Evolutionary conservation across 495 filamentous ascomycete genomes (phyloP).

Genomic region (Neurospora hispaniola): DNA sequence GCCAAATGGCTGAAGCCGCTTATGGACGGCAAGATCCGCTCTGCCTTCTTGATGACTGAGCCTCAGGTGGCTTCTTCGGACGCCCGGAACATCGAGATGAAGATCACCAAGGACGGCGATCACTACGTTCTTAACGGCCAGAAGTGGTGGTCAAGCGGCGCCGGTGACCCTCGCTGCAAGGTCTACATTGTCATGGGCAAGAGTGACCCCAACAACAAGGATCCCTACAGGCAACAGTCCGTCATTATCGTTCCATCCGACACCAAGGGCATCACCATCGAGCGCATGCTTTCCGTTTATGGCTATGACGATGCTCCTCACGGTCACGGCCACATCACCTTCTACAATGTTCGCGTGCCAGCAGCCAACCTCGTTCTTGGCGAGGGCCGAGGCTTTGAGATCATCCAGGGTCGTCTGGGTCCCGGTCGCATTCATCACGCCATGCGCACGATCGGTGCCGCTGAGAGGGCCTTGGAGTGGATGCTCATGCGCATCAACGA

Average conservation of each 20-base stretch:
- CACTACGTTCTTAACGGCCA: conserved; percentile 80
- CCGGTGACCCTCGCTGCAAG: conserved; percentile 81
- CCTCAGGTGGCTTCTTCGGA: conserved; percentile 77
- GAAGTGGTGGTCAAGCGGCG: conserved; percentile 97
- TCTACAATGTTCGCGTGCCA: conserved; percentile 77
- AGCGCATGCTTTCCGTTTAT: conserved; percentile 82
- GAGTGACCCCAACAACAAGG: conserved; percentile 55
- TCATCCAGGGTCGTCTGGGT: conserved; percentile 86
- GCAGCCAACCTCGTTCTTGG: conserved; percentile 71
- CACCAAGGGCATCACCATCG: conserved; percentile 65
- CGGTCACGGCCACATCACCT: conserved; percentile 82
- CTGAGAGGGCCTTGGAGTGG: conserved; percentile 79
- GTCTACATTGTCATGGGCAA: conserved; percentile 93
- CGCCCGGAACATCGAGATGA: conserved; percentile 77
- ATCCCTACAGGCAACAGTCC: conserved; percentile 78
- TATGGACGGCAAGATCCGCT: conserved; percentile 76
- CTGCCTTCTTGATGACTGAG: conserved; percentile 91
- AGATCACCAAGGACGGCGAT: conserved; percentile 68
- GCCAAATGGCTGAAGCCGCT: conserved; percentile 72
- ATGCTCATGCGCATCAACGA: conserved; percentile 85
- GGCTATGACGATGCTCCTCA: conserved; percentile 93
- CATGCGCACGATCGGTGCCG: conserved; percentile 81
- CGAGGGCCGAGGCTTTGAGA: conserved; percentile 89
- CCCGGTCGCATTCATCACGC: conserved; percentile 91
- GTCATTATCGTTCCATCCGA: conserved; percentile 74